Base-by-base conservation (phyloP, 2,329 filamentous ascomycete genomes). In the Paecilomyces niveus region DNA sequence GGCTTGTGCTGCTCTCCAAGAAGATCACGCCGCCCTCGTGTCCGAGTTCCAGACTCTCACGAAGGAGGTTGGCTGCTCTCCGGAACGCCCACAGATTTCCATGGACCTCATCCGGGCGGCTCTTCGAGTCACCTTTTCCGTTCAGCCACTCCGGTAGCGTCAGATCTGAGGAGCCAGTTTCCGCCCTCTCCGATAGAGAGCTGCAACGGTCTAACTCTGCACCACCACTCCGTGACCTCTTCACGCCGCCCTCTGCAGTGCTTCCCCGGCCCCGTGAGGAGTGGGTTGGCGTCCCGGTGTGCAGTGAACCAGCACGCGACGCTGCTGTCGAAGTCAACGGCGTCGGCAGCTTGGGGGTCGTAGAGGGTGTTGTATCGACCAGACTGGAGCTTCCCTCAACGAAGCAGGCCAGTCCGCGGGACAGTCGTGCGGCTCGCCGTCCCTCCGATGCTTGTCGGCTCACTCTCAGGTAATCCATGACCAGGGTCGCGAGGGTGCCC, bases 391-490 rank as follows among this genome's bases (percentile, higher is more conserved):
- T 80, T 4, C 79, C 80, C 58, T 83, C 81, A 6, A 83, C 80
- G 57, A 84, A 85, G 18, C 76, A 74, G 2, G 79, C 81, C 10
- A 86, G 70, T 0, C 82, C 49, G 80, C 80, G 72, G 81, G 85
- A 64, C 77, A 80, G 61, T 78, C 83, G 49, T 76, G 81, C 63
- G 77, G 79, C 64, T 75, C 80, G 63, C 80, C 81, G 63, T 80
- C 83, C 57, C 77, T 81, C 56, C 73, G 80, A 61, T 75, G 78
- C 62, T 79, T 77, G 52, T 75, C 82, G 75, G 77, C 81, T 70
- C n/a, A 75, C 66, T 57, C 85, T 84, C 8, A 89, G 69, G 58
- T 88, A 85, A 39, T 85, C 80, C 74, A 85, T 84, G 3, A 85
- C 76, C 3, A 83, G 81, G 18, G 74, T 73, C 0, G 80, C 76